Evolutionary conservation across 23 red algal genomes (phyloP).

Genomic region (Gracilaria domingensis): DNA sequence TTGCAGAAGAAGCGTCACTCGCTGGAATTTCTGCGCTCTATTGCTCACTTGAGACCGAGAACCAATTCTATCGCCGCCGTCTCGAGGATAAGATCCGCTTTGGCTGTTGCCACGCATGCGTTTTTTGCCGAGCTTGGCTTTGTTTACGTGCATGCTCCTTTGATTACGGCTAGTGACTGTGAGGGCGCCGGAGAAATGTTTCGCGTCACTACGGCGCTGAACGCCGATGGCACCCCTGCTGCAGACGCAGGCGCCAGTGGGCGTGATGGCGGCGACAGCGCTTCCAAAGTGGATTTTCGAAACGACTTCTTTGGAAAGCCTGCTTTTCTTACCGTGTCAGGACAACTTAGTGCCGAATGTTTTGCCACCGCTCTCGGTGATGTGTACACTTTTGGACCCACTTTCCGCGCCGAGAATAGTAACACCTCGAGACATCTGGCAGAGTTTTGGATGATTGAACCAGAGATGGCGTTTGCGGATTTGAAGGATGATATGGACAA

Average conservation of each 20-base stretch:
- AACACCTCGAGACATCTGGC: conserved; percentile 95
- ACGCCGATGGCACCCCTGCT: conserved; percentile 1
- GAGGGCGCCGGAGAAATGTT: conserved; percentile 99
- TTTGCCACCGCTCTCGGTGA: conserved; percentile 93
- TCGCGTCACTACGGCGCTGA: conserved; percentile 83
- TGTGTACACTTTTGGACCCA: conserved; percentile 98
- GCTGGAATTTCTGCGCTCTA: conserved; percentile 90
- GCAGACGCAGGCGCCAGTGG: background rate
- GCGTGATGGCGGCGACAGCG: background rate
- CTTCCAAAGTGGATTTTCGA: conserved; percentile 41
- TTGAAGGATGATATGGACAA: conserved; percentile 92
- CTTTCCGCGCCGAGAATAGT: conserved; percentile 98
- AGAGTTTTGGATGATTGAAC: conserved; percentile 99
- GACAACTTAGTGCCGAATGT: conserved; percentile 91
- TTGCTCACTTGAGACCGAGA: conserved; percentile 92
- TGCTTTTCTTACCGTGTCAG: conserved; percentile 96
- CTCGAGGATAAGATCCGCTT: conserved; percentile 74
- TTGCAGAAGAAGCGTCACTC: conserved; percentile 99
- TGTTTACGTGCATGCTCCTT: conserved; percentile 87
- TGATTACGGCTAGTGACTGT: conserved; percentile 94
- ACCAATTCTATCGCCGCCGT: conserved; percentile 95
- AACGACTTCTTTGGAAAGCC: conserved; percentile 94
- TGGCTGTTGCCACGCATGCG: conserved; percentile 87
- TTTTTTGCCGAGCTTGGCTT: conserved; percentile 93
- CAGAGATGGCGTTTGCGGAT: conserved; percentile 97